Evolutionary conservation across 1,284 basidiomycete species (phyloP).

Genomic region (Violaceomyces palustris): DNA sequence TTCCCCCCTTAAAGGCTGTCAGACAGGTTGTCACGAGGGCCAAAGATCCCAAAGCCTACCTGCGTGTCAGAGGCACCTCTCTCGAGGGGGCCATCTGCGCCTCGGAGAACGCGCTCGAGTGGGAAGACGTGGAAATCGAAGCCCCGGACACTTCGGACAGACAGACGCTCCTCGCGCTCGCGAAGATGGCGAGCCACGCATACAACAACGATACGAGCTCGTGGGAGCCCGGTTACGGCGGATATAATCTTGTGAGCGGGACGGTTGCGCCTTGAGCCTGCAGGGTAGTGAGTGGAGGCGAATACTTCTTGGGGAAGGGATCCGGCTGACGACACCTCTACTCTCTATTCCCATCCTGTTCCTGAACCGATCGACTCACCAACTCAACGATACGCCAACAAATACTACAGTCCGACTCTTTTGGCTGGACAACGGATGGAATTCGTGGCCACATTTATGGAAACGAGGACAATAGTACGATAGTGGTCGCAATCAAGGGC

Average conservation of each 20-base stretch:
- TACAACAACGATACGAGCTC: constrained; percentile 57
- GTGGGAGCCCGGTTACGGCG: constrained; percentile 27
- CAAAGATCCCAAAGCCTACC: constrained; percentile 14
- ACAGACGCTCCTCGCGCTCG: constrained; percentile 72
- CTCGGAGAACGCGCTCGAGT: constrained; percentile 35
- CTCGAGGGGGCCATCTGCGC: constrained; percentile 23
- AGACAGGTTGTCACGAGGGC: constrained; percentile 24
- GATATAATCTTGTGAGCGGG: constrained; percentile 46
- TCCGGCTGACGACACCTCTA: no score
- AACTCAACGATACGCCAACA: no score
- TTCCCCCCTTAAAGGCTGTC: constrained; percentile 16
- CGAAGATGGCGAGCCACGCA: constrained; percentile 91
- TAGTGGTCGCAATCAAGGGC: constrained; percentile 89
- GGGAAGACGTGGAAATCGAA: constrained; percentile 57
- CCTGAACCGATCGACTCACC: no score
- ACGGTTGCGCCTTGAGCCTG: neutral
- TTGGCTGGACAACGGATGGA: constrained; percentile 89
- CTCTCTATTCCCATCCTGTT: no score
- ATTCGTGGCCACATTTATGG: constrained; percentile 76
- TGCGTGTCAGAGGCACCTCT: constrained; percentile 23
- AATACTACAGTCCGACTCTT: no score
- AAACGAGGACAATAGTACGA: constrained; percentile 64
- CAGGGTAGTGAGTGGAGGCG: no score
- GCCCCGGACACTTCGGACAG: constrained; percentile 67
- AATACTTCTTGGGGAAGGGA: no score